Evolutionary conservation across 2,329 filamentous ascomycete species (phyloP), one percentile per base, ranked within the genome.

Genomic region (Pestalotiopsis sp.): DNA sequence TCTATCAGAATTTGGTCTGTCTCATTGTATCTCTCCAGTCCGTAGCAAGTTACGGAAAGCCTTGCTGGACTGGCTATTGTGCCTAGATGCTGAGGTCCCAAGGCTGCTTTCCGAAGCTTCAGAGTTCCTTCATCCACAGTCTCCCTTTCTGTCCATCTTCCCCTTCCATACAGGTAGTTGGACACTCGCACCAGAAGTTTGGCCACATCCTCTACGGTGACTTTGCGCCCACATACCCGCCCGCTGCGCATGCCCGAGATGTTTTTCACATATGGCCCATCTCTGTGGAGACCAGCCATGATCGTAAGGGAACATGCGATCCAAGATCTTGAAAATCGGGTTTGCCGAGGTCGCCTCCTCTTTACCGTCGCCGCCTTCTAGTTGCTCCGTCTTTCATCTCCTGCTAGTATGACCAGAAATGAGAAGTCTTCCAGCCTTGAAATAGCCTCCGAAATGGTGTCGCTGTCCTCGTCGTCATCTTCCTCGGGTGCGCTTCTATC

Each of bases 351-450:
- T 12, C n/a, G 59, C 27, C 59, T 61, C 31, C 27, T 9, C 27
- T 23, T n/a, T 7, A 11, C 31, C 4, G 20, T 27, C 27, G 25
- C 5, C 59, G 13, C n/a, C 25, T 36, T 36, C n/a, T 36, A 31
- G 57, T 12, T n/a, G 9, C 52, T 38, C 0, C 56, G 52, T 4
- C 67, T 45, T 1, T 68, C 57, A 14, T 65, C 66, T 17, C 57
- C 23, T 17, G 11, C 61, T 5, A 67, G 70, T 25, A 69, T 57
- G 36, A 67, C 69, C 1, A 81, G 64, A 63, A 82, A 81, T 0
- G 78, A 81, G 49, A 80, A 79, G 27, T 81, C 75, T 39, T 72
- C 69, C 0, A 81, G 77, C 11, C 75, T 76, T 5, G 69, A 67
- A 12, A 77, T 65, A 1, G 77, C 75, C 56, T 58, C 61, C n/a